phyloP scores from a whole-genome alignment of 352 stramenopile species.

The Phytophthora colocasiae region DNA sequence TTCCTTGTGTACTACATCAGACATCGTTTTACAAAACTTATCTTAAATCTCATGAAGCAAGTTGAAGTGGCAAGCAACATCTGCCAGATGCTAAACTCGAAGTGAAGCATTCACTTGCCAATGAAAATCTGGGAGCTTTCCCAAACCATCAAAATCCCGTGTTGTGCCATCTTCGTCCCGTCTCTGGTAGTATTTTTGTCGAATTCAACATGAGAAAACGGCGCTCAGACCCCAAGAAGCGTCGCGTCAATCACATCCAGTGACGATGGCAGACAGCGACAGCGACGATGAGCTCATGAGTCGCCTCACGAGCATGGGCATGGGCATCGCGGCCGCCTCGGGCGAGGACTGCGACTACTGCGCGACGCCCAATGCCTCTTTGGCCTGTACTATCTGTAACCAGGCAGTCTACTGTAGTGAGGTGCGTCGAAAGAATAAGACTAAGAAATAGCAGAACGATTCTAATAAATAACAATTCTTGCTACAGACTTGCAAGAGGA shows the following conservation, averaged over 20 bases:
- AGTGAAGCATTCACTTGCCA: too few relatives aligned
- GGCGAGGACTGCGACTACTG: slow-evolving; percentile 84
- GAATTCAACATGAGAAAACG: slow-evolving; percentile 28
- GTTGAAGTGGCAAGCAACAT: too few relatives aligned
- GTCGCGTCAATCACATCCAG: slow-evolving; percentile 9
- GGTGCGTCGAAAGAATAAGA: slow-evolving; percentile 34
- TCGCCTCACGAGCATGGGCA: slow-evolving; percentile 54
- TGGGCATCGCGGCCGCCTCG: slow-evolving; percentile 33
- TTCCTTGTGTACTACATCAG: slow-evolving; percentile 24
- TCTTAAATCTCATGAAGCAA: not conserved
- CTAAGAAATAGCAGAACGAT: not conserved
- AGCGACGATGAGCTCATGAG: slow-evolving; percentile 91
- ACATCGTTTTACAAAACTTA: slow-evolving; percentile 8
- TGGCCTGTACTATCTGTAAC: slow-evolving; percentile 75
- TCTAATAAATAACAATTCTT: too few relatives aligned
- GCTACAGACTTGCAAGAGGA: slow-evolving; percentile 66
- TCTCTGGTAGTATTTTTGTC: slow-evolving; percentile 27
- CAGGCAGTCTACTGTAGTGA: slow-evolving; percentile 79
- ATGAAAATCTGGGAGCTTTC: not conserved
- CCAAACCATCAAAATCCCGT: slow-evolving; percentile 5
- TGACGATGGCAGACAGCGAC: slow-evolving; percentile 74
- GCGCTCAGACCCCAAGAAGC: slow-evolving; percentile 27
- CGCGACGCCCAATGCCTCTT: slow-evolving; percentile 52
- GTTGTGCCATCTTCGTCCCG: slow-evolving; percentile 4
- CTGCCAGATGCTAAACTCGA: too few relatives aligned